Evolutionary conservation across 345 rosid genomes (phyloP).

Genomic region (Punica granatum): DNA sequence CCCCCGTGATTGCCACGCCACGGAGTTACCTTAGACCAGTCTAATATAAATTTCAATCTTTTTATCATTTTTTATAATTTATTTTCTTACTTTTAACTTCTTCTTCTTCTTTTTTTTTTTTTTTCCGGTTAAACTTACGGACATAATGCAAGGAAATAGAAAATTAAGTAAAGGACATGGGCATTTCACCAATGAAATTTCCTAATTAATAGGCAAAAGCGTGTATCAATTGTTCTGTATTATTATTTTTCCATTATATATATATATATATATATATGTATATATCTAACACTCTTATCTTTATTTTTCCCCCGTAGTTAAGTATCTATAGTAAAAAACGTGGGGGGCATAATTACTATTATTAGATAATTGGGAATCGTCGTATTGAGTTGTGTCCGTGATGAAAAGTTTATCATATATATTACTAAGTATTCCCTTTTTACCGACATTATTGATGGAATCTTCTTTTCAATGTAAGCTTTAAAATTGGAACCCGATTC

Average conservation of each 20-base stretch:
- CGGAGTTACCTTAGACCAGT: neutral
- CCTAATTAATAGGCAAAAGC: no score
- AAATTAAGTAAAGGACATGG: no score
- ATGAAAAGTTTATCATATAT: no score
- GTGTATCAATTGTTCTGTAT: no score
- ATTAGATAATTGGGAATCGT: neutral
- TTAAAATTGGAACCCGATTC: neutral
- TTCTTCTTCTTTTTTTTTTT: no score
- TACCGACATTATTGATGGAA: neutral
- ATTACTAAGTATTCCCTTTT: neutral
- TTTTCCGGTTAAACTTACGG: no score
- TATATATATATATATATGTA: no score
- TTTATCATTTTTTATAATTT: neutral
- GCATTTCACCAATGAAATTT: no score
- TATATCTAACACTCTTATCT: no score
- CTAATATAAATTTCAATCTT: neutral
- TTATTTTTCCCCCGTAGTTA: no score
- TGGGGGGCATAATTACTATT: neutral
- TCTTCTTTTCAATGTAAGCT: neutral
- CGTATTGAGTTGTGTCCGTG: neutral
- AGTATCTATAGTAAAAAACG: neutral
- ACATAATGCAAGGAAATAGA: no score
- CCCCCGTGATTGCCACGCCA: conserved; percentile 13
- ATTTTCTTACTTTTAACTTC: neutral
- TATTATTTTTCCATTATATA: no score